Base-by-base conservation (phyloP, 371 early-diverging fungal genomes). In the Vairimorpha apis region DNA sequence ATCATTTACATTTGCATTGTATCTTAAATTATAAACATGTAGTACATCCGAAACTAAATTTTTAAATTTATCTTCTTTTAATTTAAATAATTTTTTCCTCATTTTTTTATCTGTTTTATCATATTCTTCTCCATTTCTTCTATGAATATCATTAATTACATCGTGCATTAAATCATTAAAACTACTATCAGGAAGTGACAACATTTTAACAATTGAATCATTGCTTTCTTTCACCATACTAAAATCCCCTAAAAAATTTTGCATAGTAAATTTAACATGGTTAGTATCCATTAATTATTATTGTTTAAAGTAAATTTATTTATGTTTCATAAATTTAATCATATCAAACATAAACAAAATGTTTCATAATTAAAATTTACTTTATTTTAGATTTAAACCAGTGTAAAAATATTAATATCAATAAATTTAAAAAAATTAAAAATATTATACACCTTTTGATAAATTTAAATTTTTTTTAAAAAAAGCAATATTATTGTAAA, bases 81-180 rank as follows among this genome's bases (percentile, higher is more conserved):
- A 66, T 38, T 67, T 49, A 1, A 53, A 59, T 18, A 83, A 63
- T 58, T 78, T 79, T 25, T 72, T 74, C 7, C 72, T 25, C 60
- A 80, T 76, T 0, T 43, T 32, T 16, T 71, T 76, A 49, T 77
- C 55, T 14, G 63, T 47, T 0, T 73, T 33, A 25, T 59, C 37
- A 37, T 68, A 74, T 2, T 65, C 70, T 4, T 58, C 18, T 8
- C 43, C 47, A 27, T 44, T 56, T 66, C 81, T 70, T 63, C 78
- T 16, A 16, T 73, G 23, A 45, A 83, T 78, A 63, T 83, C 83
- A 58, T 83, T 77, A 0, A 74, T 37, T 43, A 83, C 62, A 64
- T 83, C 83, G 25, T 76, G 65, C n/a, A 78, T 70, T 18, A 83
- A 65, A 21, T 81, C 79, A 18, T 67, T 49, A 64, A 81, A 83